Conservation (phyloP, 148 eudicot species). For the Heliamphora exappendiculata region DNA sequence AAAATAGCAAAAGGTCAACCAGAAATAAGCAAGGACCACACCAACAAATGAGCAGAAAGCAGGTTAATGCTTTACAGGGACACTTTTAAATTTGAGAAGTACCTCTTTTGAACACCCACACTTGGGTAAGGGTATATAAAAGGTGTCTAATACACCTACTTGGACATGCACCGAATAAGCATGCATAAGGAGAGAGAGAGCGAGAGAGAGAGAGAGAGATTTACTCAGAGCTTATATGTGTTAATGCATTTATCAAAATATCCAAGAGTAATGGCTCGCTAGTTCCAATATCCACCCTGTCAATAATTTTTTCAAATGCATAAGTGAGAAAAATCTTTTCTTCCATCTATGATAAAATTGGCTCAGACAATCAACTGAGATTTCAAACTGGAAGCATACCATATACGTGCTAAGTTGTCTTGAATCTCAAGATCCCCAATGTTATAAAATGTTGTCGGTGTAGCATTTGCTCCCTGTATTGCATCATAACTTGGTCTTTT, state of each 20-base stretch:
- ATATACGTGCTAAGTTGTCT: slow-evolving; percentile 82
- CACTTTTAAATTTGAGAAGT: no score
- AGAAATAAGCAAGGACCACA: not conserved
- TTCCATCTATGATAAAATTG: slow-evolving; percentile 2
- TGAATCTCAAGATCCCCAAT: slow-evolving; percentile 91
- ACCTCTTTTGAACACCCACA: no score
- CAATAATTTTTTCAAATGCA: slow-evolving; percentile 8
- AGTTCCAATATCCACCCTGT: slow-evolving; percentile 93
- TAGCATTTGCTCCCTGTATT: slow-evolving; percentile 79
- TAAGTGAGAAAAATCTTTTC: not conserved
- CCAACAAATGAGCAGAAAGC: no score
- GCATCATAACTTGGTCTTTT: slow-evolving; percentile 84
- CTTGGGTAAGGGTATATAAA: no score
- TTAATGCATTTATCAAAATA: slow-evolving; percentile 68
- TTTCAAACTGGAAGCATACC: slow-evolving; percentile 35
- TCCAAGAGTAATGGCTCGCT: slow-evolving; percentile 78
- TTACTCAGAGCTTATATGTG: slow-evolving; percentile 95
- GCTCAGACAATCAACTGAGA: not conserved
- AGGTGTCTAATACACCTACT: no score
- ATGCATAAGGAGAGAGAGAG: not conserved
- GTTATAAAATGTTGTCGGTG: slow-evolving; percentile 86
- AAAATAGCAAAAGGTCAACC: not conserved
- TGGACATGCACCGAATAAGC: no score
- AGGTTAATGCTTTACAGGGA: no score
- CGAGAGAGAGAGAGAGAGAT: slow-evolving; percentile 16